These are phyloP conservation scores for Pleurotus djamor DNA, from an alignment of 768 basidiomycete species.

Conservation along the genomic window DNA sequence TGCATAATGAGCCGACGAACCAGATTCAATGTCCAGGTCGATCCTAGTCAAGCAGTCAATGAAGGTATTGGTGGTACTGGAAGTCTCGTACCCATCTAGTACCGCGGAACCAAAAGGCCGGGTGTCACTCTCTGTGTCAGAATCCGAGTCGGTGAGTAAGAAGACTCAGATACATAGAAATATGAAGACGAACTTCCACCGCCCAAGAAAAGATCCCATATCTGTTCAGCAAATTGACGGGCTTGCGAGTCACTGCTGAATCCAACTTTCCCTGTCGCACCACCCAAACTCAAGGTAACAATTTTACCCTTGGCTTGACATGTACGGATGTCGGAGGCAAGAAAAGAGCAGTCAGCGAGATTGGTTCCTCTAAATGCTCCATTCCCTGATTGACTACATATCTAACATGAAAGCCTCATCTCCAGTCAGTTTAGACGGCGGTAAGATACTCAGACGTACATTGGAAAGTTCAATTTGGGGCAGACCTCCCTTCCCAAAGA, in stretches of 20 bases:
- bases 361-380: conserved; percentile 55
- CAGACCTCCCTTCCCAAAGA: conserved; percentile 57
- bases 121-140: conserved; percentile 29
- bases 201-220: conserved; percentile 74
- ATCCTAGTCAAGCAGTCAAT: conserved; percentile 28
- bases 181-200: conserved; percentile 15
- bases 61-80: background rate
- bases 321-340: conserved; percentile 57
- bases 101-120: conserved; percentile 69
- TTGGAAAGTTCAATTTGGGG: conserved; percentile 65
- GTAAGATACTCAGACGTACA: conserved; percentile 26
- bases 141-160: background rate
- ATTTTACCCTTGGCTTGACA: conserved; percentile 66
- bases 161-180: background rate
- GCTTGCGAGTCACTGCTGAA: conserved; percentile 57
- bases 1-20: conserved; percentile 45
- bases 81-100: conserved; percentile 57
- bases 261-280: conserved; percentile 54
- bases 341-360: conserved; percentile 62
- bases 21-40: conserved; percentile 74
- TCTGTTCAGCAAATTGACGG: conserved; percentile 48
- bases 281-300: conserved; percentile 52
- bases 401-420: conserved; percentile 29
- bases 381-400: conserved; percentile 45
- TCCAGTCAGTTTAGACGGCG: background rate